Evolutionary conservation across 2,329 filamentous ascomycete species (phyloP).

Genomic region (Rutstroemia sp.): DNA sequence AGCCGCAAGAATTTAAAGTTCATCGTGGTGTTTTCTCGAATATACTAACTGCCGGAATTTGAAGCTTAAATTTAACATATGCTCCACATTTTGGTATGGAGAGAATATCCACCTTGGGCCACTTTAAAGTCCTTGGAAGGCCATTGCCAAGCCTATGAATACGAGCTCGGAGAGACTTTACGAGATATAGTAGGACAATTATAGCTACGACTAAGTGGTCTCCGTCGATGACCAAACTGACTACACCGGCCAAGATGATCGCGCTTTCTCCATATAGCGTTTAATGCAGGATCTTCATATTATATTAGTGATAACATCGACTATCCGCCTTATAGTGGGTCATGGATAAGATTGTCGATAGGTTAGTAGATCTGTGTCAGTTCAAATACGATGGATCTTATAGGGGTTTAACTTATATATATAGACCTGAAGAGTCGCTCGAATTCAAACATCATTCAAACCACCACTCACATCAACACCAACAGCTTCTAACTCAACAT

Average conservation of each 20-base stretch:
- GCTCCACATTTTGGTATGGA: neutral
- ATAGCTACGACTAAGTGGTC: too few relatives aligned
- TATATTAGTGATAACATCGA: neutral
- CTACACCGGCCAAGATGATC: too few relatives aligned
- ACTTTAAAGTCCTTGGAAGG: neutral
- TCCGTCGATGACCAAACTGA: too few relatives aligned
- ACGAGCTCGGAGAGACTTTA: neutral
- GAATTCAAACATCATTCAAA: neutral
- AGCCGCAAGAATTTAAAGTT: too few relatives aligned
- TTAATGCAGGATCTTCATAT: neutral
- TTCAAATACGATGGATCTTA: neutral
- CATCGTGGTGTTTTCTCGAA: too few relatives aligned
- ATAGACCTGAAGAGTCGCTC: neutral
- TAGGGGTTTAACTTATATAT: neutral
- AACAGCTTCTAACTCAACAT: neutral
- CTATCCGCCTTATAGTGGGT: neutral
- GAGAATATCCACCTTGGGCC: neutral
- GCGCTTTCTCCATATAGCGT: neutral
- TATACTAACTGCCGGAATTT: too few relatives aligned
- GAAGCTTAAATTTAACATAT: too few relatives aligned
- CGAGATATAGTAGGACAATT: too few relatives aligned
- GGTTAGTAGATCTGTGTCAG: neutral
- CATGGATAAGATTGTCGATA: neutral
- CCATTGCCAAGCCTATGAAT: neutral
- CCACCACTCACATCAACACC: neutral